Conservation (phyloP, 2,329 filamentous ascomycete species). For the Cucurbitaria berberidis region DNA sequence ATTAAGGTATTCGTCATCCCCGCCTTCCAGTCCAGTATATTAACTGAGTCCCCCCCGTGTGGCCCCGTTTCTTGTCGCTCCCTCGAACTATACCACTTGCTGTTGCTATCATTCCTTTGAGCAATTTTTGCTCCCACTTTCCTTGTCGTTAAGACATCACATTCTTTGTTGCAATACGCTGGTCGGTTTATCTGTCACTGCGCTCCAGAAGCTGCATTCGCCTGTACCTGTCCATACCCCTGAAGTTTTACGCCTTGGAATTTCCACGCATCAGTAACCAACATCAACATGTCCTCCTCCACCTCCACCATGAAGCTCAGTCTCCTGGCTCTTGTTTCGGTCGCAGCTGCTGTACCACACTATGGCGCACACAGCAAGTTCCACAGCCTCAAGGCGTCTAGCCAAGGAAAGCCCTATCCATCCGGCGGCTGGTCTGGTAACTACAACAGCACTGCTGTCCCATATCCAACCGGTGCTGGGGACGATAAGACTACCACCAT, state of each 20-base stretch:
- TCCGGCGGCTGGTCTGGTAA: constrained; percentile 38
- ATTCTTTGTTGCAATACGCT: constrained; percentile 50
- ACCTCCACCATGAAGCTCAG: constrained; percentile 48
- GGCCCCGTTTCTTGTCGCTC: constrained; percentile 32
- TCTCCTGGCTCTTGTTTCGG: constrained; percentile 52
- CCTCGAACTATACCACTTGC: constrained; percentile 37
- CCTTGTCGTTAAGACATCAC: constrained; percentile 42
- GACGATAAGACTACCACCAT: constrained; percentile 35
- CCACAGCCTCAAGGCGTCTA: constrained; percentile 31
- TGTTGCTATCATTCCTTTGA: constrained; percentile 48
- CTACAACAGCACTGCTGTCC: constrained; percentile 33
- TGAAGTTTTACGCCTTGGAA: constrained; percentile 3
- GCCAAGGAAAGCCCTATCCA: constrained; percentile 38
- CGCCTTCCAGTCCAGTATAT: constrained; percentile 40
- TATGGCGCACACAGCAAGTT: constrained; percentile 36
- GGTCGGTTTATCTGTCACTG: constrained; percentile 50
- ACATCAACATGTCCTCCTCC: constrained; percentile 43
- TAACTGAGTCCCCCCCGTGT: constrained; percentile 28
- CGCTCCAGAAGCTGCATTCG: constrained; percentile 49
- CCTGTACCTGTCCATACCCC: constrained; percentile 23
- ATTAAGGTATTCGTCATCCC: constrained; percentile 17
- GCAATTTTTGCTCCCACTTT: constrained; percentile 53
- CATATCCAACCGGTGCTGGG: constrained; percentile 30
- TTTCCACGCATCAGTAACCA: constrained; percentile 16
- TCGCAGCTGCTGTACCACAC: constrained; percentile 49